Conservation (phyloP, 768 basidiomycete species). For the Megacollybia marginata region DNA sequence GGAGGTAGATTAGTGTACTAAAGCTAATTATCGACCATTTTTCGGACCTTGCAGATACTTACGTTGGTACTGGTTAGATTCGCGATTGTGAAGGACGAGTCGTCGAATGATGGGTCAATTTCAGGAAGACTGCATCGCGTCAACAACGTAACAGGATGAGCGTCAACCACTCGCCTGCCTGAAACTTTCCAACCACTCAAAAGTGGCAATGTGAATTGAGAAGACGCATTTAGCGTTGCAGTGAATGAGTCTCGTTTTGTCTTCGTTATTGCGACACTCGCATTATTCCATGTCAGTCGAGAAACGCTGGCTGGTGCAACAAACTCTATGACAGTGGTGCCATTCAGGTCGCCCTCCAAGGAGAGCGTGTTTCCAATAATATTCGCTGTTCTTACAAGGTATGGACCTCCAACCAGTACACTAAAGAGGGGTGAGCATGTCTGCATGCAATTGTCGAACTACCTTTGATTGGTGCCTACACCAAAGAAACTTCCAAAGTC, state of each 20-base stretch:
- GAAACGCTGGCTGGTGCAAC: conserved; percentile 31
- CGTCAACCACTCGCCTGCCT: conserved; percentile 26
- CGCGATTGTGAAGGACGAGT: conserved; percentile 37
- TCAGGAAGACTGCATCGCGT: conserved; percentile 38
- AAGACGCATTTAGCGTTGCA: conserved; percentile 13
- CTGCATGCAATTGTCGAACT: not conserved
- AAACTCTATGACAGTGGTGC: conserved; percentile 37
- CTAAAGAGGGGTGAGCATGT: conserved; percentile 10
- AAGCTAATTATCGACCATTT: not conserved
- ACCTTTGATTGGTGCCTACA: conserved; percentile 38
- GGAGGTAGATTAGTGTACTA: conserved; percentile 46
- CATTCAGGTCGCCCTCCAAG: conserved; percentile 41
- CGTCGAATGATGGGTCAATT: conserved; percentile 36
- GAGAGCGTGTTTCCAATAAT: conserved; percentile 28
- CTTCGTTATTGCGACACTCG: conserved; percentile 12
- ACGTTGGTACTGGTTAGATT: conserved; percentile 39
- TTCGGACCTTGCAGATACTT: conserved; percentile 1
- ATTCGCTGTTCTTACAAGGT: conserved; percentile 42
- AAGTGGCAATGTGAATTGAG: conserved; percentile 21
- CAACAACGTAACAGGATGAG: conserved; percentile 1
- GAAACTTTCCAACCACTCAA: conserved; percentile 38
- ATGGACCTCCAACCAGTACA: conserved; percentile 44
- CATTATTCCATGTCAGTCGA: conserved; percentile 34
- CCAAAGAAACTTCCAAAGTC: conserved; percentile 36
- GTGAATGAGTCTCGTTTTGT: conserved; percentile 23